A percentile compares a stretch with the other conserved stretches of the same genome.
phyloP scores from a whole-genome alignment of 441 rosid genomes.

The Rhodomyrtus psidioides region DNA sequence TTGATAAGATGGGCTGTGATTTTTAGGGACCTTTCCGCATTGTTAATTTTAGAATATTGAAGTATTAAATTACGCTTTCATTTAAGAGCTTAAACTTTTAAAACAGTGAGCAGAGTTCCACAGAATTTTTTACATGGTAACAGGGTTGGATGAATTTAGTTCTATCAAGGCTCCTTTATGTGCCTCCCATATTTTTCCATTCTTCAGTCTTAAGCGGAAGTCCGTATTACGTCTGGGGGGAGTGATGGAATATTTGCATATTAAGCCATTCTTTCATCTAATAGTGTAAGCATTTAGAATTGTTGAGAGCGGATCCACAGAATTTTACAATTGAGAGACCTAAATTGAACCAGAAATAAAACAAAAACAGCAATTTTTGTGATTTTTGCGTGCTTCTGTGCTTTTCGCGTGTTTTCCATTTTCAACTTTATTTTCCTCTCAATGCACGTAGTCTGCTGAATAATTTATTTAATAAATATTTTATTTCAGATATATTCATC shows the following conservation, averaged over 20 bases:
- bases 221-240: not conserved
- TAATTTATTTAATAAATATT: not conserved
- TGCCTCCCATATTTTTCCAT: not conserved
- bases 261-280: not conserved
- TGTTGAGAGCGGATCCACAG: not conserved
- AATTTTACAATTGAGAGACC: not conserved
- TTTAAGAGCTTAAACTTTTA: not conserved
- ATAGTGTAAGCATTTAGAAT: not conserved
- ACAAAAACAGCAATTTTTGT: not conserved
- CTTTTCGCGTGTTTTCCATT: not conserved
- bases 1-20: not conserved
- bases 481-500: slow-evolving; percentile 56
- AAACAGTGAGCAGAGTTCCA: not conserved
- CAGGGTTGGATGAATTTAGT: not conserved
- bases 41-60: not conserved
- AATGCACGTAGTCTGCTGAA: not conserved
- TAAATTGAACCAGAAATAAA: not conserved
- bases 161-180: not conserved
- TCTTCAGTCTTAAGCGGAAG: not conserved
- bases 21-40: not conserved
- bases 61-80: not conserved
- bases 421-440: not conserved
- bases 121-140: not conserved
- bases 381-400: not conserved
- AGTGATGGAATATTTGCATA: not conserved